A percentile compares a stretch with the other conserved stretches of the same genome.
These are phyloP conservation scores for Collariella sp. DNA, from an alignment of 495 filamentous ascomycete genomes.

Conservation along the genomic window DNA sequence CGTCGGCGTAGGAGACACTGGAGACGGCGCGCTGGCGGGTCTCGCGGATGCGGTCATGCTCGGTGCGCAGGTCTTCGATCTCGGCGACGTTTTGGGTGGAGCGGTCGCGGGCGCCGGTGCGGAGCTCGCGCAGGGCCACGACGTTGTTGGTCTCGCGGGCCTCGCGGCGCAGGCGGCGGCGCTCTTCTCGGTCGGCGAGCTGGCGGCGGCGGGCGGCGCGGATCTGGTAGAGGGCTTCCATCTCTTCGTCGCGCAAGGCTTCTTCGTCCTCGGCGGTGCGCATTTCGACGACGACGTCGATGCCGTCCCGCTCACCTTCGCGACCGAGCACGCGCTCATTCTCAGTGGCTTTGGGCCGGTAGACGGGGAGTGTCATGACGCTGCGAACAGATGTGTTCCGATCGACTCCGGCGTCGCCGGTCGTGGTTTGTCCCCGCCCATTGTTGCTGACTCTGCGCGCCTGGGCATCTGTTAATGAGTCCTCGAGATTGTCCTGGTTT, in stretches of 20 bases:
- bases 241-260: slow-evolving; percentile 73
- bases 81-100: slow-evolving; percentile 23
- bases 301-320: slow-evolving; percentile 84
- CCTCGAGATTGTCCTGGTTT: slow-evolving; percentile 16
- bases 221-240: slow-evolving; percentile 88
- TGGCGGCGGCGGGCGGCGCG: slow-evolving; percentile 69
- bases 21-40: slow-evolving; percentile 68
- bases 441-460: background rate
- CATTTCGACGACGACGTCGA: slow-evolving; percentile 80
- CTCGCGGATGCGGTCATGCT: slow-evolving; percentile 54
- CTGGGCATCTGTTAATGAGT: slow-evolving; percentile 10
- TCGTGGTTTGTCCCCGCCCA: background rate
- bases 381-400: slow-evolving; percentile 82
- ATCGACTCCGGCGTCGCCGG: slow-evolving; percentile 46
- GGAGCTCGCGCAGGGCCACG: slow-evolving; percentile 53
- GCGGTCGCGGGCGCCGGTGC: slow-evolving; percentile 32
- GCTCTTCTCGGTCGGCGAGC: slow-evolving; percentile 65
- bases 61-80: slow-evolving; percentile 50
- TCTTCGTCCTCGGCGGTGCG: slow-evolving; percentile 58
- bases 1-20: slow-evolving; percentile 74
- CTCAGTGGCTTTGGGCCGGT: slow-evolving; percentile 56
- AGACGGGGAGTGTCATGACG: slow-evolving; percentile 84
- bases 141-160: slow-evolving; percentile 62
- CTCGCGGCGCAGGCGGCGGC: slow-evolving; percentile 54
- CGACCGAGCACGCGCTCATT: slow-evolving; percentile 80